These are phyloP conservation scores for Suhomyces panamericanus DNA, from an alignment of 1,139 yeast genomes.

Conservation along the genomic window DNA sequence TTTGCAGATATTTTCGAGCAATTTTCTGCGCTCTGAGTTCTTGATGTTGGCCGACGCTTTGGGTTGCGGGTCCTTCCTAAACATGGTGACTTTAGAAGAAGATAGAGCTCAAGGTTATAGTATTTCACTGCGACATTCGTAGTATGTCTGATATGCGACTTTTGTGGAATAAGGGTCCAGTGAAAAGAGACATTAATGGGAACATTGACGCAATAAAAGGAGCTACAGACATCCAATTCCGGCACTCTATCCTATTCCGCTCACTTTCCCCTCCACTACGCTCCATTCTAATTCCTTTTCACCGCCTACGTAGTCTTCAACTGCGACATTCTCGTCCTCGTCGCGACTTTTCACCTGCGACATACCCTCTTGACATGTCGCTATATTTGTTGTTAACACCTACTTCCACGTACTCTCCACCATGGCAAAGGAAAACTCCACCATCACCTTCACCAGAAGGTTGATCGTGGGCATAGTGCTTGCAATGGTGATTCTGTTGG, in stretches of 20 bases:
- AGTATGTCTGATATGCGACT: background rate
- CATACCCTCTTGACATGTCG: background rate
- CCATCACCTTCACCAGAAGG: conserved; percentile 14
- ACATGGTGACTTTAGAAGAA: conserved; percentile 10
- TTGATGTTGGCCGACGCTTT: conserved; percentile 80
- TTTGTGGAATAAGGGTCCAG: background rate
- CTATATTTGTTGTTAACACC: conserved; percentile 4
- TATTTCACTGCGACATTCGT: no score
- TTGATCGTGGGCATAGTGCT: conserved; percentile 34
- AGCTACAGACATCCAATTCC: no score
- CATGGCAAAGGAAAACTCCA: conserved; percentile 3
- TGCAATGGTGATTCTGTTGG: conserved; percentile 42
- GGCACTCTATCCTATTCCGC: no score
- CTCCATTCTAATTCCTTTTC: no score
- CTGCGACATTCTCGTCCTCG: background rate
- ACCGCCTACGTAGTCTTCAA: no score
- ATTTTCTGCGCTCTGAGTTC: conserved; percentile 73
- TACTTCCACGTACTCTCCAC: background rate
- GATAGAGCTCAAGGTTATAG: background rate
- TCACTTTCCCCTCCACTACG: no score
- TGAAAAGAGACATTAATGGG: no score
- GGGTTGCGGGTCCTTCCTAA: conserved; percentile 34
- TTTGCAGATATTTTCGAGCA: conserved; percentile 50
- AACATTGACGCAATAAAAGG: no score
- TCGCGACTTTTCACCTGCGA: background rate